phyloP scores from a whole-genome alignment of 2,329 filamentous ascomycete genomes.

The Trichoderma atrobrunneum region DNA sequence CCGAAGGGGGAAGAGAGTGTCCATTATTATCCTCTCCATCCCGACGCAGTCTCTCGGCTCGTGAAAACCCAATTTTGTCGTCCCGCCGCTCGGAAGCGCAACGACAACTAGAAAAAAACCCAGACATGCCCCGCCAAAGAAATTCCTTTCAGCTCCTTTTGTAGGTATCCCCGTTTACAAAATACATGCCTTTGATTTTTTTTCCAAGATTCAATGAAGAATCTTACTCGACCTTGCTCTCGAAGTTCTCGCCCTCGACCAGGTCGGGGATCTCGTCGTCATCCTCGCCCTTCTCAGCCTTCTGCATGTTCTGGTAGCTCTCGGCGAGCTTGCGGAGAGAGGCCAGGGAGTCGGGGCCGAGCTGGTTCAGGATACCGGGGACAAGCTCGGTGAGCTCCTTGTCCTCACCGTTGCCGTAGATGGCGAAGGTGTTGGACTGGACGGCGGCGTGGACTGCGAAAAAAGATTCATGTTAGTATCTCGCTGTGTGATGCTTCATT shows the following conservation, averaged over 20 bases:
- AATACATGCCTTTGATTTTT: not conserved
- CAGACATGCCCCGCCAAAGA: conserved; percentile 9
- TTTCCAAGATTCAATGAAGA: not conserved
- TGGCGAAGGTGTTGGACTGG: conserved; percentile 98
- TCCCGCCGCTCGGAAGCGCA: conserved; percentile 4
- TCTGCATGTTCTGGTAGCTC: conserved; percentile 99
- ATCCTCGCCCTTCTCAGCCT: conserved; percentile 79
- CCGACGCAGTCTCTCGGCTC: conserved; percentile 15
- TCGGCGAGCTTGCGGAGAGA: conserved; percentile 97
- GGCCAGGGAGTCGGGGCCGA: conserved; percentile 95
- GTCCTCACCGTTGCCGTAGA: conserved; percentile 98
- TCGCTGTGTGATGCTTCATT: not conserved
- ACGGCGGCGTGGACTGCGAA: conserved; percentile 87
- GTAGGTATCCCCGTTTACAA: conserved; percentile 16
- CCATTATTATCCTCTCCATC: conserved; percentile 12
- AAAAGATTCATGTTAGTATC: not conserved
- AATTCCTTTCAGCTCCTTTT: conserved; percentile 1
- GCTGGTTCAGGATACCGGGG: conserved; percentile 98
- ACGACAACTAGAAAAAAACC: conserved; percentile 3
- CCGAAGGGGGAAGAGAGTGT: conserved; percentile 24
- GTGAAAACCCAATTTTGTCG: conserved; percentile 10
- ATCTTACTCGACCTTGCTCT: conserved; percentile 86
- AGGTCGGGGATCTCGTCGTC: conserved; percentile 97
- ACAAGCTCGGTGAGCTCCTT: conserved; percentile 99
- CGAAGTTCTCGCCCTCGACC: conserved; percentile 96